Percentiles rank a stretch among this genome's conserved stretches.
phyloP scores from a whole-genome alignment of 768 basidiomycete genomes.

The Gymnopilus dilepis region DNA sequence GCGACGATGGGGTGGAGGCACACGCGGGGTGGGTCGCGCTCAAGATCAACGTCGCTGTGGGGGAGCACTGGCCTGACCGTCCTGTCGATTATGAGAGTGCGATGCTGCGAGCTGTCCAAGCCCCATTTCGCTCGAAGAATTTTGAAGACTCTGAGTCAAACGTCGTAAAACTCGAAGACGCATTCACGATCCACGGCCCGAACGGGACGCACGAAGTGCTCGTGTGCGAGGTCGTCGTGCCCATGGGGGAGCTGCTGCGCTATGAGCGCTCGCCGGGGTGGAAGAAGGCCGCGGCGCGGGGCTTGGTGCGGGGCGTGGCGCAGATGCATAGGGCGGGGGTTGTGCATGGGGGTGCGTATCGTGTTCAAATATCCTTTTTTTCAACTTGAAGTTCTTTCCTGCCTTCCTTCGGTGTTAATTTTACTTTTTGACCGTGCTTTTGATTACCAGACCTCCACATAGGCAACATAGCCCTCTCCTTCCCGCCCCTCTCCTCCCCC shows the following conservation, averaged over 20 bases:
- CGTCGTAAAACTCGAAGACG: neutral
- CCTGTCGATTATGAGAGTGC: too few relatives aligned
- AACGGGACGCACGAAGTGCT: slow-evolving; percentile 1
- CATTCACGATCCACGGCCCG: neutral
- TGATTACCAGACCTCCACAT: too few relatives aligned
- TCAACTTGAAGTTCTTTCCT: too few relatives aligned
- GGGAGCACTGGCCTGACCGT: neutral
- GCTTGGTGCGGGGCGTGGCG: neutral
- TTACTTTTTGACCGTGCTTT: too few relatives aligned
- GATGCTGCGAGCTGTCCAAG: too few relatives aligned
- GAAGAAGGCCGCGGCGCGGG: neutral
- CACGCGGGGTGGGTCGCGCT: neutral
- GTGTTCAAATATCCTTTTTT: too few relatives aligned
- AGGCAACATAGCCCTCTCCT: too few relatives aligned
- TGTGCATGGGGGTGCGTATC: slow-evolving; percentile 2
- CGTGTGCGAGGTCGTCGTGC: neutral
- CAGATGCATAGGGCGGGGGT: neutral
- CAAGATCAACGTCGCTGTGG: neutral
- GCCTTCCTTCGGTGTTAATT: too few relatives aligned
- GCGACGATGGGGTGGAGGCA: too few relatives aligned
- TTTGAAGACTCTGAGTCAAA: too few relatives aligned
- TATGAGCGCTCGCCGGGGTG: neutral
- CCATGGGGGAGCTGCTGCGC: neutral
- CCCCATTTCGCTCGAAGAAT: too few relatives aligned
- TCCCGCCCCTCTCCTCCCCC: too few relatives aligned